Percentiles rank a stretch among this genome's conserved stretches.
Conservation (phyloP, 768 basidiomycete species). For the Russula dissimulans region DNA sequence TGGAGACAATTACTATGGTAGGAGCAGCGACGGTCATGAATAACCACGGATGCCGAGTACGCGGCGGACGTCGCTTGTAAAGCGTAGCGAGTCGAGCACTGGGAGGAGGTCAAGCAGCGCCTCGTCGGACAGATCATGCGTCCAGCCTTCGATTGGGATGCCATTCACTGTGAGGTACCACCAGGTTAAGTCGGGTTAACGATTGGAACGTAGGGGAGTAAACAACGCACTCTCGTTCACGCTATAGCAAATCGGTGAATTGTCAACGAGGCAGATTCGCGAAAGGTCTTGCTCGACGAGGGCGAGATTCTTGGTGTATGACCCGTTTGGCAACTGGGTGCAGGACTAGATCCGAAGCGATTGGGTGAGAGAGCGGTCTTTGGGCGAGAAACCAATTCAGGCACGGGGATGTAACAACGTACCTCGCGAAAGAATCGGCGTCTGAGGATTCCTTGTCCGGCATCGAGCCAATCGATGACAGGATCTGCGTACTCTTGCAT, state of each 20-base stretch:
- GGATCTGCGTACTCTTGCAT: slow-evolving; percentile 99
- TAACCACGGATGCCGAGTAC: slow-evolving; percentile 70
- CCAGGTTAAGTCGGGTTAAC: not conserved
- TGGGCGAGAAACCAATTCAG: not conserved
- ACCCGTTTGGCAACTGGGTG: slow-evolving; percentile 83
- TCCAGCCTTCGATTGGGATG: slow-evolving; percentile 99
- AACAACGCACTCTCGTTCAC: slow-evolving; percentile 73
- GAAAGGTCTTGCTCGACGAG: slow-evolving; percentile 84
- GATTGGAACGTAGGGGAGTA: not conserved
- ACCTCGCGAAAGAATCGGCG: slow-evolving; percentile 91
- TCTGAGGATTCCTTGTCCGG: slow-evolving; percentile 80
- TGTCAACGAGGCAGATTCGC: slow-evolving; percentile 92
- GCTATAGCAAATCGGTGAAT: slow-evolving; percentile 87
- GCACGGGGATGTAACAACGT: not conserved
- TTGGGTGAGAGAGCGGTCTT: not conserved
- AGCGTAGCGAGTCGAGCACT: slow-evolving; percentile 89
- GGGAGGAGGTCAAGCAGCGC: slow-evolving; percentile 92
- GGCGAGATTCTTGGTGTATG: slow-evolving; percentile 89
- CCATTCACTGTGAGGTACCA: slow-evolving; percentile 68
- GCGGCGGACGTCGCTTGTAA: slow-evolving; percentile 90
- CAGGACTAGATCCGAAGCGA: slow-evolving; percentile 54
- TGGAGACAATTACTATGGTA: not conserved
- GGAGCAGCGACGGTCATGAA: slow-evolving; percentile 24
- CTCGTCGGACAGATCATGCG: slow-evolving; percentile 92
- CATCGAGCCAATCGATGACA: slow-evolving; percentile 98